A percentile compares a stretch with the other conserved stretches of the same genome.
phyloP scores from a whole-genome alignment of 1,139 yeast genomes.

The Hanseniaspora uvarum region DNA sequence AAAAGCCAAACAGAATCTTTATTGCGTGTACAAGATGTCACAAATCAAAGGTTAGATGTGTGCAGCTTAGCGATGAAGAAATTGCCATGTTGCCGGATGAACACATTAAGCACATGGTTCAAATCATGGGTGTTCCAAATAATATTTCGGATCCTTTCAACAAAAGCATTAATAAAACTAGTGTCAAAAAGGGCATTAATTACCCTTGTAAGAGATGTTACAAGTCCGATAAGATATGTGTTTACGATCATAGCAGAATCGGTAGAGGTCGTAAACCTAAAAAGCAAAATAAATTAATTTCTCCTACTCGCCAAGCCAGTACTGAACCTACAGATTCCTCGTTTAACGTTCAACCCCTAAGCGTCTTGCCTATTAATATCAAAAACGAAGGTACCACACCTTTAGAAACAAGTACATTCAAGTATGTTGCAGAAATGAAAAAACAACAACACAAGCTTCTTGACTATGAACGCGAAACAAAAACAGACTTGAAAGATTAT shows the following conservation, averaged over 20 bases:
- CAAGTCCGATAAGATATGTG: slow-evolving; percentile 54
- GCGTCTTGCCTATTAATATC: background rate
- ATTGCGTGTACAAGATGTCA: slow-evolving; percentile 42
- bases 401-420: background rate
- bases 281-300: background rate
- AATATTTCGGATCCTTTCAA: background rate
- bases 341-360: background rate
- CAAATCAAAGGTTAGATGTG: slow-evolving; percentile 40
- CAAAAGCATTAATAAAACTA: background rate
- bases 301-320: background rate
- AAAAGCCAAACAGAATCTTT: slow-evolving; percentile 18
- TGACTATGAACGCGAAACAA: background rate
- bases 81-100: slow-evolving; percentile 13
- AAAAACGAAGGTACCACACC: background rate
- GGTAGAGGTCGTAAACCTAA: slow-evolving; percentile 40
- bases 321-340: background rate
- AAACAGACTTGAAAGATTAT: background rate
- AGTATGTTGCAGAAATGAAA: background rate
- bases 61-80: slow-evolving; percentile 21
- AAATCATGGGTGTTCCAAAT: slow-evolving; percentile 10
- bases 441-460: background rate
- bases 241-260: slow-evolving; percentile 53
- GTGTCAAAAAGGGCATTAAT: slow-evolving; percentile 36
- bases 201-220: slow-evolving; percentile 69
- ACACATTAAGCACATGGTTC: slow-evolving; percentile 15